phyloP scores from a whole-genome alignment of 1,284 basidiomycete species.

The Ceratobasidium sp. region DNA sequence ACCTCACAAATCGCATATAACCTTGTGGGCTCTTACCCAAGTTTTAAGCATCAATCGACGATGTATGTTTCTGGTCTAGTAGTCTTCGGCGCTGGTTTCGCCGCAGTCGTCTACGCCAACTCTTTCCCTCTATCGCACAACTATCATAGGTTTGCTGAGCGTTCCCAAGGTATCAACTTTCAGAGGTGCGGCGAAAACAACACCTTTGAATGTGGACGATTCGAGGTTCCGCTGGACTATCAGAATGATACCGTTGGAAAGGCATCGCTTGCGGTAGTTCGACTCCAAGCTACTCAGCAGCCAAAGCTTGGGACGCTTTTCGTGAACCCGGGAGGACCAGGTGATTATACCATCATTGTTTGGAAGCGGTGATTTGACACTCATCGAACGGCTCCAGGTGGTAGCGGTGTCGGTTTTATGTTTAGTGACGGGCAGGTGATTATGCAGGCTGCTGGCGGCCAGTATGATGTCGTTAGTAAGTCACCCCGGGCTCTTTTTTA shows the following conservation, averaged over 20 bases:
- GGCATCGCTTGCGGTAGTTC: slow-evolving; percentile 11
- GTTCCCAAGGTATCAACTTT: not conserved
- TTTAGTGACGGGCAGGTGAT: not conserved
- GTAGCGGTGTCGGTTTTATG: not conserved
- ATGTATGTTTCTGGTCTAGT: not conserved
- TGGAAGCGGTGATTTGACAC: not conserved
- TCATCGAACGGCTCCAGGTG: not conserved
- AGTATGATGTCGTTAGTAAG: slow-evolving; percentile 35
- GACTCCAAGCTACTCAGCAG: not conserved
- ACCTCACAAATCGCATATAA: not conserved
- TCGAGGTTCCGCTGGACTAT: slow-evolving; percentile 31
- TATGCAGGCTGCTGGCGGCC: slow-evolving; percentile 20
- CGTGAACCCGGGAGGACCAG: slow-evolving; percentile 40
- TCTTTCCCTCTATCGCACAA: not conserved
- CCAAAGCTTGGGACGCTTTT: slow-evolving; percentile 34
- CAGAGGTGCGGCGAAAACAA: no score
- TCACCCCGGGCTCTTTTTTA: not conserved
- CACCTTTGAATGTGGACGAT: not conserved
- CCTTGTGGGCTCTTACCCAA: not conserved
- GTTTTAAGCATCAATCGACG: not conserved
- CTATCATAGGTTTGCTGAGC: not conserved
- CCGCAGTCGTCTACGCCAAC: not conserved
- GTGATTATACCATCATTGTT: not conserved
- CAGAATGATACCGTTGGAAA: slow-evolving; percentile 10
- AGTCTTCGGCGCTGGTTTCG: not conserved